Evolutionary conservation across 768 basidiomycete genomes (phyloP).

Genomic region (Trametes maxima): DNA sequence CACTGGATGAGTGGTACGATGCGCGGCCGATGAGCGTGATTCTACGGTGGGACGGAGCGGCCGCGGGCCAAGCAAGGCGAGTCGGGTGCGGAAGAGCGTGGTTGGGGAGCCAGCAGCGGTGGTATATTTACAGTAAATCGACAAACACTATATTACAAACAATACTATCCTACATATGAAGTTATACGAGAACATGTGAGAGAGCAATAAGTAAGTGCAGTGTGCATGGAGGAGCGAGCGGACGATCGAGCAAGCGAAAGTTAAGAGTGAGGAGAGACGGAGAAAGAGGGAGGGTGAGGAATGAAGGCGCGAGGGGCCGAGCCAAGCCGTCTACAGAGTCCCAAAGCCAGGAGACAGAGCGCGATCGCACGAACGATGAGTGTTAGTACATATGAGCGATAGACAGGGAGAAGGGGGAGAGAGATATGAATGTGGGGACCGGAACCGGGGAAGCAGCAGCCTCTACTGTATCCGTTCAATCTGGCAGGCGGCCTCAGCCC

Average conservation of each 20-base stretch:
- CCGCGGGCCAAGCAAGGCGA: neutral
- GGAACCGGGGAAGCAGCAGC: neutral
- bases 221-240: slow-evolving; percentile 10
- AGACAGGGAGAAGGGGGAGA: too few species aligned
- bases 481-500: neutral
- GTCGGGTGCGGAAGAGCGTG: neutral
- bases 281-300: neutral
- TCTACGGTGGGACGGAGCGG: neutral
- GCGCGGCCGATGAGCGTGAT: neutral
- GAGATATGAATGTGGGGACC: slow-evolving; percentile 15
- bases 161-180: slow-evolving; percentile 27
- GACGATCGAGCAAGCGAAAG: neutral
- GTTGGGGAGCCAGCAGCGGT: neutral
- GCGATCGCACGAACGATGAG: slow-evolving; percentile 7
- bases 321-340: slow-evolving; percentile 24
- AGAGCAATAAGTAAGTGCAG: slow-evolving; percentile 24
- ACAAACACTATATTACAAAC: slow-evolving; percentile 22
- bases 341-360: slow-evolving; percentile 11
- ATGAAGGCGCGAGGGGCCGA: neutral
- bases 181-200: slow-evolving; percentile 24
- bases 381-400: slow-evolving; percentile 20
- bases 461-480: slow-evolving; percentile 12
- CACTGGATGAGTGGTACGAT: neutral
- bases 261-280: neutral
- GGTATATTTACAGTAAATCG: slow-evolving; percentile 26